Evolutionary conservation across 768 basidiomycete genomes (phyloP), one percentile per base, ranked within the genome.

Genomic region (Pluteus cervinus): DNA sequence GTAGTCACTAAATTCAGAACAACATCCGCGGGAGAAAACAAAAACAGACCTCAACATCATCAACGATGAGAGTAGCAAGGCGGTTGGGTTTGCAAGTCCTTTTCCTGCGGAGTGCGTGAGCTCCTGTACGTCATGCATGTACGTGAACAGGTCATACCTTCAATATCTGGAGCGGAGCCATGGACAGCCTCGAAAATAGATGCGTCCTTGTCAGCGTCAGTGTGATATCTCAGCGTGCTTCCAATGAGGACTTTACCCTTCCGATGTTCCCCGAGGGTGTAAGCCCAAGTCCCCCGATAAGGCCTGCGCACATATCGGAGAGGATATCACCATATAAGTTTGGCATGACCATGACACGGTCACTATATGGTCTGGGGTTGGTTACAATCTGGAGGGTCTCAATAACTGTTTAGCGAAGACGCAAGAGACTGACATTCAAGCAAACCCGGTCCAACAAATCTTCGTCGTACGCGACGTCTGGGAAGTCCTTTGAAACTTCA

Each of bases 261-360:
- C 93, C 93, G 58, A 97, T 97, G 67, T 97, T 97, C 18, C 93
- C 93, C 35, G 94, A 97, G 21, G 94, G 94, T 1, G 94, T 98
- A 49, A 98, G 73, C 47, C 96, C 96, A 46, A 99, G 73, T 46
- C 96, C 96, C 44, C 96, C 96, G 61, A 99, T 98, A 50, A 99
- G 74, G 42, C 96, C 96, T 42, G 96, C 96, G 49, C 91, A 94
- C 86, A 99, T 92, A 60, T 99, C 93, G 33, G 92, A 96, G 46
- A 96, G 68, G 55, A 96, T 96, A 60, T 92, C 92, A 56, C 86
- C 89, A 52, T 89, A 93, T 44, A 99, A 68, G 71, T 99, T 99
- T 37, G 96, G 96, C 93, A 98, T 98, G 49, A 99, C 96, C 94
- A 99, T 98, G 46, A 99, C 94, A 34, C 91, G 84, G 66, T 96